A percentile compares a stretch with the other conserved stretches of the same genome.
These are phyloP conservation scores for Rhizopogon parksii DNA, from an alignment of 1,284 basidiomycete genomes.

Conservation along the genomic window DNA sequence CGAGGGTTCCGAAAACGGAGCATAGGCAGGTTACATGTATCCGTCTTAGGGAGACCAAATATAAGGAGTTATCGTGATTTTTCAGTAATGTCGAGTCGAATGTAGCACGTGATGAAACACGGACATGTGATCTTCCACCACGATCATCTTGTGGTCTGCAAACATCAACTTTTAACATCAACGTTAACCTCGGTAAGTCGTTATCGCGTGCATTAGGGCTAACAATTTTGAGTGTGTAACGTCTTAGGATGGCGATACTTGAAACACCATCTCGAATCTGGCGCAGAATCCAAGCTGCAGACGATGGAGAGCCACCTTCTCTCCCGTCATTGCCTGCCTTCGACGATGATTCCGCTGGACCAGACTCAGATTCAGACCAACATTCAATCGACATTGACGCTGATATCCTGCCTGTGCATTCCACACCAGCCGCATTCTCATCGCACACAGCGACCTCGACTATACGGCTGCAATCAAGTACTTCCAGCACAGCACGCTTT, in stretches of 20 bases:
- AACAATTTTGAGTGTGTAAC: neutral
- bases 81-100: too few relatives aligned
- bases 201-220: neutral
- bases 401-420: conserved; percentile 45
- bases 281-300: conserved; percentile 66
- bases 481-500: conserved; percentile 64
- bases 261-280: conserved; percentile 77
- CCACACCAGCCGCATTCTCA: conserved; percentile 51
- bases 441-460: conserved; percentile 38
- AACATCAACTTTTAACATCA: neutral
- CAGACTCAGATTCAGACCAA: conserved; percentile 26
- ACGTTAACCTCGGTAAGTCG: neutral
- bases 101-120: neutral
- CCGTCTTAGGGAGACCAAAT: too few relatives aligned
- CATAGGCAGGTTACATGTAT: too few relatives aligned
- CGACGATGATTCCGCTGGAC: conserved; percentile 55
- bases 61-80: too few relatives aligned
- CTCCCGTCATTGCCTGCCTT: conserved; percentile 65
- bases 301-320: conserved; percentile 68
- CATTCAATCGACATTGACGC: conserved; percentile 30
- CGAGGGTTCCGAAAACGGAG: too few relatives aligned
- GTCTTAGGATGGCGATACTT: conserved; percentile 35
- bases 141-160: too few relatives aligned
- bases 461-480: conserved; percentile 46
- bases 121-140: neutral